Conservation (phyloP, 2,329 filamentous ascomycete species). For the Aspergillus pseudonomiae region DNA sequence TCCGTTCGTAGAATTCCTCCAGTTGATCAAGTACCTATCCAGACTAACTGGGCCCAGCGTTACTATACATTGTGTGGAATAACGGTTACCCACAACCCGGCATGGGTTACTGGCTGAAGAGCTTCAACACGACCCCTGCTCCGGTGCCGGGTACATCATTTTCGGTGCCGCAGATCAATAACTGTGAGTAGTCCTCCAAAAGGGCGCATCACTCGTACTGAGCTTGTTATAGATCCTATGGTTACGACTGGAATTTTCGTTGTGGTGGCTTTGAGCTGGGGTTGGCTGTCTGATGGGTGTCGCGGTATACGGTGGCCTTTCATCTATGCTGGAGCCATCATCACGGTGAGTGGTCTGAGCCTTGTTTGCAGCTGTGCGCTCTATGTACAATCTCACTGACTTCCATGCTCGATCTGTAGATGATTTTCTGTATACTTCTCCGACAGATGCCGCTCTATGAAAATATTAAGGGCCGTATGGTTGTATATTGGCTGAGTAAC, state of each 20-base stretch:
- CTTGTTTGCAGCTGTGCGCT: neutral
- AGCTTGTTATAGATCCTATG: constrained; percentile 28
- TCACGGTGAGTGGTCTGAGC: constrained; percentile 28
- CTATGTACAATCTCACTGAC: neutral
- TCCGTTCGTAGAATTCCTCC: constrained; percentile 29
- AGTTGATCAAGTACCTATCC: neutral
- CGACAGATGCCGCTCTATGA: constrained; percentile 42
- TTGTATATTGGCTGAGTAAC: constrained; percentile 44
- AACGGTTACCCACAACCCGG: constrained; percentile 38
- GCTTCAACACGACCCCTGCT: constrained; percentile 39
- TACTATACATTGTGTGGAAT: constrained; percentile 45
- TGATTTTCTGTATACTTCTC: constrained; percentile 36
- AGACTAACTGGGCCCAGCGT: constrained; percentile 20
- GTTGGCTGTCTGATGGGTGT: constrained; percentile 42
- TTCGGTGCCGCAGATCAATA: constrained; percentile 40
- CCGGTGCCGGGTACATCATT: constrained; percentile 41
- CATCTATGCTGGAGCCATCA: constrained; percentile 41
- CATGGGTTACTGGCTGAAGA: constrained; percentile 50
- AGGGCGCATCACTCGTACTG: neutral
- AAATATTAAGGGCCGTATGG: constrained; percentile 39
- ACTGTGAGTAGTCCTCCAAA: constrained; percentile 26
- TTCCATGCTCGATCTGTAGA: constrained; percentile 15
- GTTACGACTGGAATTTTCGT: constrained; percentile 41
- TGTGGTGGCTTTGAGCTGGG: constrained; percentile 39
- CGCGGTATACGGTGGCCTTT: constrained; percentile 43